These are phyloP conservation scores for Hydnomerulius pinastri DNA, from an alignment of 768 basidiomycete genomes.

Conservation along the genomic window DNA sequence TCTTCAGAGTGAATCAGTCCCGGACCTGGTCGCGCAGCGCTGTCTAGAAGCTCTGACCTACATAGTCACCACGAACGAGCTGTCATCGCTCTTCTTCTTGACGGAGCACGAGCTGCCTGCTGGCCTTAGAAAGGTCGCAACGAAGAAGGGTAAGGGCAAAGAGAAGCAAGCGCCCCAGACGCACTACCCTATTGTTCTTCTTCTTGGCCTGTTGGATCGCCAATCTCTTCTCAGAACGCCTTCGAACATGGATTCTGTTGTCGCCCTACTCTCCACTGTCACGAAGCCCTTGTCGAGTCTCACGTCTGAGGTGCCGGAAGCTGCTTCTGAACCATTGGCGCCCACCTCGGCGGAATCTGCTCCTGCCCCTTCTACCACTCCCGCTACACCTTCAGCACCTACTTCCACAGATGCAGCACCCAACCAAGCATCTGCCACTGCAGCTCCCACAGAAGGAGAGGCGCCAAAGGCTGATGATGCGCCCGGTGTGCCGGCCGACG, in stretches of 20 bases:
- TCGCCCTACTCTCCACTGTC: slow-evolving; percentile 82
- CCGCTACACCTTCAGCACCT: slow-evolving; percentile 6
- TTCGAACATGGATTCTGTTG: slow-evolving; percentile 91
- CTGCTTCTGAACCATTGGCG: slow-evolving; percentile 22
- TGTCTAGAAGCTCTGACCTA: slow-evolving; percentile 89
- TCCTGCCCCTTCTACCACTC: slow-evolving; percentile 1
- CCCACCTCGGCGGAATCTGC: slow-evolving; percentile 16
- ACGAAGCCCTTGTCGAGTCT: slow-evolving; percentile 78
- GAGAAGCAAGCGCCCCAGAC: slow-evolving; percentile 81
- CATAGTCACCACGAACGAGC: slow-evolving; percentile 84
- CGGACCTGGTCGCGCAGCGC: slow-evolving; percentile 91
- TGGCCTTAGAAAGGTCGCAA: slow-evolving; percentile 66
- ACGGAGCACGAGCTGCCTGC: slow-evolving; percentile 89
- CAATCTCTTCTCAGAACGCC: slow-evolving; percentile 84
- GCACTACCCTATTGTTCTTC: slow-evolving; percentile 88
- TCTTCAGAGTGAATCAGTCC: slow-evolving; percentile 76
- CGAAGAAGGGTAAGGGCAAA: slow-evolving; percentile 94
- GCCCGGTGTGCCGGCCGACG: slow-evolving; percentile 28
- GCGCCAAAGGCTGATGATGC: slow-evolving; percentile 25
- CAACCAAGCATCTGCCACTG: slow-evolving; percentile 16
- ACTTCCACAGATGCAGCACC: slow-evolving; percentile 10
- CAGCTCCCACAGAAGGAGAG: slow-evolving; percentile 16
- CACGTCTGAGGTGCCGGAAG: slow-evolving; percentile 49
- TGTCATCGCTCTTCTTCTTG: slow-evolving; percentile 90
- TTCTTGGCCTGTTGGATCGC: slow-evolving; percentile 86